Evolutionary conservation across 2,329 filamentous ascomycete species (phyloP).

Genomic region (Plenodomus lindquistii): DNA sequence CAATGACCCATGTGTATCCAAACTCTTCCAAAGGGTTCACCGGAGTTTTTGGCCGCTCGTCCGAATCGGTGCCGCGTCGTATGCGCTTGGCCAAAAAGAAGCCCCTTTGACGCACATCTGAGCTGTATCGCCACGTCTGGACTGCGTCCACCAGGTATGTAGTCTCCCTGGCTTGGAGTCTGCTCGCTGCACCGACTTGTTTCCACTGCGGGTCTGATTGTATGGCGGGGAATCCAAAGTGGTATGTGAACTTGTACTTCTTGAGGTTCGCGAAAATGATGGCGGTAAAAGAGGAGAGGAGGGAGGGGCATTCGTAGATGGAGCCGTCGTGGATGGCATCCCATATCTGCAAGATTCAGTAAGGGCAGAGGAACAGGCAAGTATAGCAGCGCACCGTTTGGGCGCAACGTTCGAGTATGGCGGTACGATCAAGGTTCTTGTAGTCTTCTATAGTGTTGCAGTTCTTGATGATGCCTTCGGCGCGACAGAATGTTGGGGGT

Average conservation of each 20-base stretch:
- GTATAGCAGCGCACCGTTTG: constrained; percentile 64
- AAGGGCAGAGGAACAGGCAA: background rate
- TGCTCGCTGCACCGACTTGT: constrained; percentile 40
- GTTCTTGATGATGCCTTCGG: constrained; percentile 93
- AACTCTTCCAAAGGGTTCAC: constrained; percentile 59
- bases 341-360: constrained; percentile 71
- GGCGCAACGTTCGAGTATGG: constrained; percentile 77
- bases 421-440: constrained; percentile 76
- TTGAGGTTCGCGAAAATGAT: constrained; percentile 95
- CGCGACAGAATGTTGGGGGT: constrained; percentile 65
- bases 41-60: constrained; percentile 50
- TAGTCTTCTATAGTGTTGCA: constrained; percentile 96
- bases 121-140: constrained; percentile 82
- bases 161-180: constrained; percentile 70
- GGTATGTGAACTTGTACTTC: constrained; percentile 97
- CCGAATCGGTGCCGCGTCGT: constrained; percentile 37
- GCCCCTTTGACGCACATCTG: constrained; percentile 83
- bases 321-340: constrained; percentile 95
- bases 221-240: constrained; percentile 93
- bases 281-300: constrained; percentile 85
- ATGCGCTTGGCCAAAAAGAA: constrained; percentile 93
- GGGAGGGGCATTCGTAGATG: constrained; percentile 91
- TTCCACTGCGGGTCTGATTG: constrained; percentile 88
- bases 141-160: constrained; percentile 78
- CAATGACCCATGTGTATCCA: constrained; percentile 77